phyloP scores from a whole-genome alignment of 768 basidiomycete species.

The Suillus discolor region DNA sequence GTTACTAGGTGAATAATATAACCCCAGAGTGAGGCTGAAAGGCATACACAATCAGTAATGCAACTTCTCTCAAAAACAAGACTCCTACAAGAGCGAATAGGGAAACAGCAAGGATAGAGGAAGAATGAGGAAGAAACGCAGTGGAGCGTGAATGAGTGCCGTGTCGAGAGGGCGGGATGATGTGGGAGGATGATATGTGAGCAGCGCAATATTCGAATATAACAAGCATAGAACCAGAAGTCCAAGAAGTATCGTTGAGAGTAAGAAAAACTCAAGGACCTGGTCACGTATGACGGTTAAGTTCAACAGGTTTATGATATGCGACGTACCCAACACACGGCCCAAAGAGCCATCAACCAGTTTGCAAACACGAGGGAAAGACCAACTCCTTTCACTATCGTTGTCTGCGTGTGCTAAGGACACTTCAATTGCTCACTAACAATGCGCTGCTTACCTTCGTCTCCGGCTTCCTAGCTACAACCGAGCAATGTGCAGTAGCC shows the following conservation, averaged over 20 bases:
- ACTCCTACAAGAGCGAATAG: conserved; percentile 55
- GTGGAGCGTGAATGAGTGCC: conserved; percentile 84
- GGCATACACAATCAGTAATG: neutral
- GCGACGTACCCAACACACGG: conserved; percentile 68
- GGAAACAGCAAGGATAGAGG: conserved; percentile 47
- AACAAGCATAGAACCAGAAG: conserved; percentile 69
- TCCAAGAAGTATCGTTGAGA: conserved; percentile 73
- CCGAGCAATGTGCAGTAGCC: conserved; percentile 84
- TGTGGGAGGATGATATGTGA: conserved; percentile 70
- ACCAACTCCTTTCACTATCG: conserved; percentile 81
- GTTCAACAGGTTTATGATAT: neutral
- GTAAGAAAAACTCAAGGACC: conserved; percentile 77
- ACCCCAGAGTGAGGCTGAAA: conserved; percentile 68
- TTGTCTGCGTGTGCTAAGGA: conserved; percentile 42
- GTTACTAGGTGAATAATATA: conserved; percentile 52
- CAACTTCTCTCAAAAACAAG: neutral
- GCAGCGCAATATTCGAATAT: conserved; percentile 78
- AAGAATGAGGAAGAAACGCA: conserved; percentile 70
- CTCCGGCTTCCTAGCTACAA: conserved; percentile 69
- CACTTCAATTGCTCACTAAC: neutral
- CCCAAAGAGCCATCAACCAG: conserved; percentile 80
- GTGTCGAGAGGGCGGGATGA: conserved; percentile 69
- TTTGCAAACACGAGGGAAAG: conserved; percentile 75
- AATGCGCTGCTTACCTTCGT: conserved; percentile 61
- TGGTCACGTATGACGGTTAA: conserved; percentile 25